These are phyloP conservation scores for Linderina pennispora DNA, from an alignment of 192 early-diverging fungal species.

Conservation along the genomic window DNA sequence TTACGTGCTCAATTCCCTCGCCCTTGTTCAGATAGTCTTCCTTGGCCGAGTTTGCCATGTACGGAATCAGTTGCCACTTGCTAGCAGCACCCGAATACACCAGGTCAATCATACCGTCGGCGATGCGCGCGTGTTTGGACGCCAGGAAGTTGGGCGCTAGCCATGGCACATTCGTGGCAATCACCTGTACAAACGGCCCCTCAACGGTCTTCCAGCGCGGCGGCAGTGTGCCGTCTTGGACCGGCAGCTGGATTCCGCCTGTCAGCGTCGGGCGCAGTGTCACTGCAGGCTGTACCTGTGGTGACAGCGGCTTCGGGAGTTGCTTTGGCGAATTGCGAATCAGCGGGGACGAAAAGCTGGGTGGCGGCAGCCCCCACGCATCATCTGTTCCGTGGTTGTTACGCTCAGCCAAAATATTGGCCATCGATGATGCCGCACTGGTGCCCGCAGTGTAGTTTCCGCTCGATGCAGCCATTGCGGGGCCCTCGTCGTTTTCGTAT, in stretches of 20 bases:
- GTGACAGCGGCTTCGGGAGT: slow-evolving; percentile 3
- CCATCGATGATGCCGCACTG: slow-evolving; percentile 10
- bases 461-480: neutral
- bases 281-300: slow-evolving; percentile 33
- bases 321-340: slow-evolving; percentile 34
- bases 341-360: slow-evolving; percentile 40
- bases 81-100: slow-evolving; percentile 45
- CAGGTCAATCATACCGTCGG: slow-evolving; percentile 49
- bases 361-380: slow-evolving; percentile 38
- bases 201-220: slow-evolving; percentile 49
- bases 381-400: slow-evolving; percentile 36
- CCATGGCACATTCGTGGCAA: slow-evolving; percentile 59
- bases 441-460: neutral
- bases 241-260: slow-evolving; percentile 33
- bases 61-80: slow-evolving; percentile 33
- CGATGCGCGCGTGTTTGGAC: slow-evolving; percentile 44
- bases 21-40: slow-evolving; percentile 45
- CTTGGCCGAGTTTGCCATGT: slow-evolving; percentile 36
- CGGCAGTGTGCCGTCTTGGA: slow-evolving; percentile 23
- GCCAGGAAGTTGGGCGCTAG: slow-evolving; percentile 50
- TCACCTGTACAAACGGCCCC: slow-evolving; percentile 48
- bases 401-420: slow-evolving; percentile 13
- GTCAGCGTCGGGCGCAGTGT: slow-evolving; percentile 40
- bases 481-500: slow-evolving; percentile 5
- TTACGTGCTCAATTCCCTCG: slow-evolving; percentile 34